phyloP scores from a whole-genome alignment of 805 yeast genomes.

The Saturnispora hagleri region DNA sequence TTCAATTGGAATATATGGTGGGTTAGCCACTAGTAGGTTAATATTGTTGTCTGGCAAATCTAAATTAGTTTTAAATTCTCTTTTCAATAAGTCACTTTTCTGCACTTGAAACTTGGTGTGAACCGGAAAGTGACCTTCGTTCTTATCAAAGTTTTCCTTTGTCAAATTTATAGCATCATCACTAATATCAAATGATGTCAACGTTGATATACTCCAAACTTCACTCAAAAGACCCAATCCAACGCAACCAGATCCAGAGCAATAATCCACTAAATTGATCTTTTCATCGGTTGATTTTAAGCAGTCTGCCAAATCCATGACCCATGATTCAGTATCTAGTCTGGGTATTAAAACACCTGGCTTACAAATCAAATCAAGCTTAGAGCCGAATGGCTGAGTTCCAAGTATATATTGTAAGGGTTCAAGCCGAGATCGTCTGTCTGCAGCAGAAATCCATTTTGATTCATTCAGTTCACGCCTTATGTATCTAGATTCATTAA shows the following conservation, averaged over 20 bases:
- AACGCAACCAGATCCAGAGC: slow-evolving; percentile 88
- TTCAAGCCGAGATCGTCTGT: slow-evolving; percentile 38
- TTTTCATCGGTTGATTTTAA: slow-evolving; percentile 2
- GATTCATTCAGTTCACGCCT: slow-evolving; percentile 40
- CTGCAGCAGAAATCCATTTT: slow-evolving; percentile 45
- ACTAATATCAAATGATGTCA: slow-evolving; percentile 49
- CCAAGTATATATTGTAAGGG: slow-evolving; percentile 86
- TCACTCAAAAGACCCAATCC: slow-evolving; percentile 40
- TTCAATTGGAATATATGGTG: slow-evolving; percentile 66
- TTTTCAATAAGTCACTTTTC: slow-evolving; percentile 7
- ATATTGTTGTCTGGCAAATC: slow-evolving; percentile 10
- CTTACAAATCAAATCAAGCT: slow-evolving; percentile 47
- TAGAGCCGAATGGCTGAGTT: slow-evolving; percentile 72
- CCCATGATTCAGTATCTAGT: slow-evolving; percentile 96
- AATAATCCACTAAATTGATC: slow-evolving; percentile 44
- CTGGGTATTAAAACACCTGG: slow-evolving; percentile 77
- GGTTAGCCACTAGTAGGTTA: slow-evolving; percentile 71
- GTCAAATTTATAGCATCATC: slow-evolving; percentile 44
- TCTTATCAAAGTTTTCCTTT: slow-evolving; percentile 29
- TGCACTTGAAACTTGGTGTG: slow-evolving; percentile 1
- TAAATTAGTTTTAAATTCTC: slow-evolving; percentile 12
- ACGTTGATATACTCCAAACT: slow-evolving; percentile 14
- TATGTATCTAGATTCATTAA: slow-evolving; percentile 59
- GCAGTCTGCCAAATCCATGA: slow-evolving; percentile 30
- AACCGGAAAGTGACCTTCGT: slow-evolving; percentile 3